Conservation (phyloP, 2,329 filamentous ascomycete species). For the Alternaria viburni region DNA sequence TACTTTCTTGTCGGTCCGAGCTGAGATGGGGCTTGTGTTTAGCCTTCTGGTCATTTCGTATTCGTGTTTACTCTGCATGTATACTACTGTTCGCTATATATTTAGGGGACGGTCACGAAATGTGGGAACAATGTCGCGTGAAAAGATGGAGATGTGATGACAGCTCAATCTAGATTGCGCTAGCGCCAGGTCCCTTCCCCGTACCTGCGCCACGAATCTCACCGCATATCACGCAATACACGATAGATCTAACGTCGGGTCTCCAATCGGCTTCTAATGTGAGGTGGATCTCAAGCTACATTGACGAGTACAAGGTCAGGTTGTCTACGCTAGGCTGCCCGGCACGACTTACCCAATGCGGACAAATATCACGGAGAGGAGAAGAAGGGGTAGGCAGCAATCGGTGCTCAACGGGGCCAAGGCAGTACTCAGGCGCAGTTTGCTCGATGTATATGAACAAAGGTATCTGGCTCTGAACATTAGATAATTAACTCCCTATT, state of each 20-base stretch:
- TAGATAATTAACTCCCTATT: neutral
- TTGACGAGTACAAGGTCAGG: conserved; percentile 3
- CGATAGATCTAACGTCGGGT: neutral
- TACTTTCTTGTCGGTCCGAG: neutral
- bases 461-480: neutral
- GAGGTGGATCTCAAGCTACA: neutral
- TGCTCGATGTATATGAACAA: neutral
- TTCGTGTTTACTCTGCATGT: rapidly evolving
- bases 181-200: neutral
- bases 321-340: conserved; percentile 20
- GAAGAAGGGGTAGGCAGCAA: conserved; percentile 1
- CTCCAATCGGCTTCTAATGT: neutral
- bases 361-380: conserved; percentile 25
- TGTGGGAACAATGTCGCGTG: neutral
- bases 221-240: neutral
- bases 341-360: conserved; percentile 25
- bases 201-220: neutral
- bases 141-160: neutral
- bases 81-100: neutral
- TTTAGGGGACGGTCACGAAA: neutral
- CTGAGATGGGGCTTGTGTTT: neutral
- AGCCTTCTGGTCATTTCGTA: neutral
- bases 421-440: neutral
- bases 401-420: conserved; percentile 9
- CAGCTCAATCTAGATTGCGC: neutral